Base-by-base conservation (phyloP, 768 basidiomycete species). In the Mycena polygramma region DNA sequence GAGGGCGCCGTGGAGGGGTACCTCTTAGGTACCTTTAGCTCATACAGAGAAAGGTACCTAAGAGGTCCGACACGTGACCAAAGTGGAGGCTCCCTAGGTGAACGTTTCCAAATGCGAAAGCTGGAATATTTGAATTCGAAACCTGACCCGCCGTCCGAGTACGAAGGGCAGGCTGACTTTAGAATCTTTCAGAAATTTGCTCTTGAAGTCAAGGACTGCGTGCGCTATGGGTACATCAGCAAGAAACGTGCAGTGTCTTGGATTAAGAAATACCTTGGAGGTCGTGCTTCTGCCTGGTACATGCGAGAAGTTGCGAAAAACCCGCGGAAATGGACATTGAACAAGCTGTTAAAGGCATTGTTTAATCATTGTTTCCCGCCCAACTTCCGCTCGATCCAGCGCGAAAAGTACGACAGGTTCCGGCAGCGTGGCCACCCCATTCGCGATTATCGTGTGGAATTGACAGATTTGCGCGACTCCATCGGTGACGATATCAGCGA, bases 321-420 rank as follows among this genome's bases (percentile, higher is more conserved):
- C 2, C 57, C 66, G 7, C 57, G 60, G 14, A 60, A 65, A 26
- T 74, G 71, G 39, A 61, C 39, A 7, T 59, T 72, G 22, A 63
- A 55, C 0, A 48, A 49, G 2, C 59, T 66, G 20, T 65, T 72
- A n/a, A 57, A 66, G n/a, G 63, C 24, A 3, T 57, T 74, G 8
- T 74, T 72, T 24, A 51, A 74, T 45, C 45, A 66, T 30, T 26
- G 68, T 5, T 74, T 74, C 60, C 73, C 73, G 0, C 35, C 52
- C 0, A 67, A 74, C 51, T 74, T 72, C 61, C 46, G 60, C 2
- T 63, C 58, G 46, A 67, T 70, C 24, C 73, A 74, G 35, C 68
- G 64, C 9, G 55, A 72, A n/a, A 57, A 66, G 49, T 70, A 67
- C 45, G 37, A 69, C 9, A 53, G 15, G 4, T 72, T 55, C 22